These are phyloP conservation scores for Tarenaya hassleriana DNA, from an alignment of 345 rosid genomes.

Conservation along the genomic window DNA sequence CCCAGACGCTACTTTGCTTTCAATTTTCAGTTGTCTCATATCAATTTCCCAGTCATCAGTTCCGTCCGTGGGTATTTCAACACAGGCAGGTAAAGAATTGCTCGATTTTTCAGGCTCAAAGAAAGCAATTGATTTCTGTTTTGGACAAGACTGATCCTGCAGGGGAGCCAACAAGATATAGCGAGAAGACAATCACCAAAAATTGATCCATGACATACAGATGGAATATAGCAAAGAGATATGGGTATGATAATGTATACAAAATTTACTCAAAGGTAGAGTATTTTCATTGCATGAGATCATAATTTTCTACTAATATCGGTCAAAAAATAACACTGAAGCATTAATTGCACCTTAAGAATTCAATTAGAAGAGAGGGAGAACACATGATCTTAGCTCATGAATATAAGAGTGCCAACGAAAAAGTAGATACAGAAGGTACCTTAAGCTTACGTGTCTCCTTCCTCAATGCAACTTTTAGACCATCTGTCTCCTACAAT, in stretches of 20 bases:
- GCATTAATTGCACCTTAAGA: conserved; percentile 19
- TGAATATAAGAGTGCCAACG: conserved; percentile 8
- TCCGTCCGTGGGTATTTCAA: conserved; percentile 86
- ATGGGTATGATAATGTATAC: too few relatives aligned
- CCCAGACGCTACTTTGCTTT: conserved; percentile 78
- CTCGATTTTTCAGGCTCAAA: conserved; percentile 36
- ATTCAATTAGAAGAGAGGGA: conserved; percentile 2
- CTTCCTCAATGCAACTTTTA: conserved; percentile 55
- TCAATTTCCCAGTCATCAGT: conserved; percentile 98
- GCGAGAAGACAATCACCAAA: conserved; percentile 19
- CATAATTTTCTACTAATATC: conserved; percentile 18
- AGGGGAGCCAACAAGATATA: conserved; percentile 33
- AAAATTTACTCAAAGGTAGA: too few relatives aligned
- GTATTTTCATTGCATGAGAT: background rate
- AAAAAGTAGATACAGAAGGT: conserved; percentile 10
- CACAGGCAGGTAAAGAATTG: conserved; percentile 44
- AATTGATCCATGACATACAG: conserved; percentile 19
- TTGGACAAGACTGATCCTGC: conserved; percentile 55
- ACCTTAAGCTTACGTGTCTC: conserved; percentile 80
- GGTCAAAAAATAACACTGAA: conserved; percentile 10
- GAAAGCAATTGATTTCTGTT: conserved; percentile 38
- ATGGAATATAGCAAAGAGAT: too few relatives aligned
- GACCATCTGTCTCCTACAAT: conserved; percentile 65
- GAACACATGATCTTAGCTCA: conserved; percentile 1
- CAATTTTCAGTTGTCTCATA: conserved; percentile 60